Base-by-base conservation (phyloP, 2,329 filamentous ascomycete species). In the Stagonosporopsis chrysanthemi region DNA sequence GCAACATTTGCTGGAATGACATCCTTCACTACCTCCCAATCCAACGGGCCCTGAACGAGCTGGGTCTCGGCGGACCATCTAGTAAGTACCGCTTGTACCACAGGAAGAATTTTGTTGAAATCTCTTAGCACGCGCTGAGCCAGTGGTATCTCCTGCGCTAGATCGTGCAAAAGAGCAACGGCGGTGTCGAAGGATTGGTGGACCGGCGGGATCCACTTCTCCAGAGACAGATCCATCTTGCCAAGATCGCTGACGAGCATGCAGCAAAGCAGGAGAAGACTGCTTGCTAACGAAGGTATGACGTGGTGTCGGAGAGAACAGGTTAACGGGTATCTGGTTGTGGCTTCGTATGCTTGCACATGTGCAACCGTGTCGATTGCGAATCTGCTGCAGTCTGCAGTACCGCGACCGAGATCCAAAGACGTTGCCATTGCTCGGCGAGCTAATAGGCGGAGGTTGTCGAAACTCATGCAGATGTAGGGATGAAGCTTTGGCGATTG, bases 391-490 rank as follows among this genome's bases (percentile, higher is more conserved):
- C 63, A 69, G 15, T 59, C 31, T 1, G 52, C 65, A 2, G 52
- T 62, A 6, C 43, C 45, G 1, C 45, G 43, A 43, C 68, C 63
- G 36, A 68, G 69, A 23, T 65, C 52, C 43, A 75, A 47, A 8
- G 68, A 63, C 2, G 69, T 56, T 60, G 74, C 58, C 39, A 43
- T 56, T 45, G 62, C 52, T 15, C 73, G 65, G 38, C 62, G 43
- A 38, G 71, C 59, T 17, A 69, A 56, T 28, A 77, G 60, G 14
- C 65, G 58, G 28, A 74, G 59, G 31, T 68, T 64, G 17, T 66
- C 58, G 42, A 69, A 56, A 49, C 62, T 64, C 23, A 65, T 60
- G 7, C 59, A 48, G 8, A 72, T 29, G 23, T 68, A 55, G 12
- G 36, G 19, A 8, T 9, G 35, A 12, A 43, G 50, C 3, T 29